Evolutionary conservation across 1,139 yeast species (phyloP).

Genomic region (Candida pseudocylindracea): DNA sequence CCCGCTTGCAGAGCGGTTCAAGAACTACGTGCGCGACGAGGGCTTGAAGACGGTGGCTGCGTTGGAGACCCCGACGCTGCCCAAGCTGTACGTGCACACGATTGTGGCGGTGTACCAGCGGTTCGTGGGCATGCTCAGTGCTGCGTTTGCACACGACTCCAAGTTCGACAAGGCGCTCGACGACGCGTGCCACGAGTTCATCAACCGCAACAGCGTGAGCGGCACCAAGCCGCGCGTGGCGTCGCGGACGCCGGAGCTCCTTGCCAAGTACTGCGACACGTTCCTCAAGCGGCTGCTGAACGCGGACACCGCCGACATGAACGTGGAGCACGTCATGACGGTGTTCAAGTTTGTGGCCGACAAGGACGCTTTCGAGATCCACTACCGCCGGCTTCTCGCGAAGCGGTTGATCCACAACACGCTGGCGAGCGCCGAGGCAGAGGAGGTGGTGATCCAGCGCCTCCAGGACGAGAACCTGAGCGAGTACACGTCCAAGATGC

Average conservation of each 20-base stretch:
- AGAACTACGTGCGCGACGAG: slow-evolving; percentile 49
- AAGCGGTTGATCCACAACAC: slow-evolving; percentile 74
- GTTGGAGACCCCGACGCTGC: slow-evolving; percentile 40
- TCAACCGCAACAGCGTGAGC: slow-evolving; percentile 70
- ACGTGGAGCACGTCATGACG: slow-evolving; percentile 65
- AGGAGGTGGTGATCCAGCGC: slow-evolving; percentile 67
- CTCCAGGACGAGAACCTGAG: slow-evolving; percentile 79
- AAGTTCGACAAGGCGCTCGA: slow-evolving; percentile 77
- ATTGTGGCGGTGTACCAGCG: slow-evolving; percentile 47
- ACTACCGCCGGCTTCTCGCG: slow-evolving; percentile 76
- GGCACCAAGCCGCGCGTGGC: slow-evolving; percentile 26
- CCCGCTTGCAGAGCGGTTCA: slow-evolving; percentile 58
- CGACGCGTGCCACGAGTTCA: slow-evolving; percentile 67
- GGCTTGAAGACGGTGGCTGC: slow-evolving; percentile 28
- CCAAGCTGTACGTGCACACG: slow-evolving; percentile 63
- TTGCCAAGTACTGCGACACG: slow-evolving; percentile 78
- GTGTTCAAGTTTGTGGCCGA: slow-evolving; percentile 79
- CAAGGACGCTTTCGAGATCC: slow-evolving; percentile 87
- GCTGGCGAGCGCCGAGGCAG: slow-evolving; percentile 68
- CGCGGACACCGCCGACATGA: slow-evolving; percentile 48
- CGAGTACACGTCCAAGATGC: slow-evolving; percentile 85
- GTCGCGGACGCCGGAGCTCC: slow-evolving; percentile 66
- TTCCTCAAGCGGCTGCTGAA: slow-evolving; percentile 57
- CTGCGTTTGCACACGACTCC: slow-evolving; percentile 55
- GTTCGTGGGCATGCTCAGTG: slow-evolving; percentile 42